Evolutionary conservation across 2,329 filamentous ascomycete species (phyloP).

Genomic region (Colletotrichum godetiae): DNA sequence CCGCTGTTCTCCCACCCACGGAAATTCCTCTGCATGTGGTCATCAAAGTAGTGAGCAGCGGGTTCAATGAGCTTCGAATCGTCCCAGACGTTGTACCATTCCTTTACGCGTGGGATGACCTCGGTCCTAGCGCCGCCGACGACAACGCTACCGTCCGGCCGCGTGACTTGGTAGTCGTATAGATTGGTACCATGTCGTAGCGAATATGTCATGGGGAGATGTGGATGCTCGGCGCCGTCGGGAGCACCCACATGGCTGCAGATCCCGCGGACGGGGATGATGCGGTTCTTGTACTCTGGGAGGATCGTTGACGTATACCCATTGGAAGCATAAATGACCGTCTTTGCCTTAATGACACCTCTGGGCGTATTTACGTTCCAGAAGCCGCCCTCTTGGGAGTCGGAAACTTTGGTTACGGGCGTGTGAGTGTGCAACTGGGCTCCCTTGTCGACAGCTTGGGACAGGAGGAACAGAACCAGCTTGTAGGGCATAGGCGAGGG

Average conservation of each 20-base stretch:
- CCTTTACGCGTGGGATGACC: constrained; percentile 29
- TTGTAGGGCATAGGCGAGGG: constrained; percentile 59
- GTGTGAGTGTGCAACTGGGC: constrained; percentile 36
- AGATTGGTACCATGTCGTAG: constrained; percentile 37
- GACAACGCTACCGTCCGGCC: constrained; percentile 56
- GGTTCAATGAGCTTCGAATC: constrained; percentile 53
- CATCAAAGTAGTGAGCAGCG: constrained; percentile 54
- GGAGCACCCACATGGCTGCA: constrained; percentile 44
- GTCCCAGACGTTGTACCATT: constrained; percentile 57
- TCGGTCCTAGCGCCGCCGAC: constrained; percentile 50
- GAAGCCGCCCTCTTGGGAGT: constrained; percentile 30
- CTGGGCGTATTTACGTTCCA: constrained; percentile 57
- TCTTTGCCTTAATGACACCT: constrained; percentile 63
- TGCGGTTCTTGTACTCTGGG: constrained; percentile 68
- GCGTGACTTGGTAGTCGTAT: constrained; percentile 54
- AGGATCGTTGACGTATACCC: constrained; percentile 72
- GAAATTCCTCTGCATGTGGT: constrained; percentile 58
- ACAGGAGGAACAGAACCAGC: constrained; percentile 62
- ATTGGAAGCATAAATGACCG: constrained; percentile 74
- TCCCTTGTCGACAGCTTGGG: constrained; percentile 51
- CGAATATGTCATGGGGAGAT: constrained; percentile 40
- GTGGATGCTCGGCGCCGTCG: constrained; percentile 33
- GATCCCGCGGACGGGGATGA: constrained; percentile 70
- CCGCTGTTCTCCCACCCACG: constrained; percentile 57
- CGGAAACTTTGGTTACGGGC: constrained; percentile 36